A percentile compares a stretch with the other conserved stretches of the same genome.
Evolutionary conservation across 805 yeast species (phyloP).

Genomic region (Yamadazyma tumulicola): DNA sequence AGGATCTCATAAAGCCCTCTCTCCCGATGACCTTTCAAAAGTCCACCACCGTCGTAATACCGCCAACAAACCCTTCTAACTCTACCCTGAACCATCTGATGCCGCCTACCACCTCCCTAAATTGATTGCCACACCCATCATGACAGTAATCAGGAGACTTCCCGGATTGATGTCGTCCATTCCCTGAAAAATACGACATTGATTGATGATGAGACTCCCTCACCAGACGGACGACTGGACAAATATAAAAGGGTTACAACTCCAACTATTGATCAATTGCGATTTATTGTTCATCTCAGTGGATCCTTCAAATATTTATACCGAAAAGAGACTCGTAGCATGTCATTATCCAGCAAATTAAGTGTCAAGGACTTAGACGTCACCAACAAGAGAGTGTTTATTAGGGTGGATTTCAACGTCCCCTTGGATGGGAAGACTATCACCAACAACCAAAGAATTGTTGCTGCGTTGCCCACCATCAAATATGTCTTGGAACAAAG

Average conservation of each 20-base stretch:
- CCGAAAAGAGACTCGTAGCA: constrained; percentile 24
- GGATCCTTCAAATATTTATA: not conserved
- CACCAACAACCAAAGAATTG: constrained; percentile 99
- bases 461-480: constrained; percentile 98
- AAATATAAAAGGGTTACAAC: not conserved
- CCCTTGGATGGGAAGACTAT: constrained; percentile 94
- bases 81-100: too few relatives aligned
- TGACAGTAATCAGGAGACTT: too few relatives aligned
- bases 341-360: constrained; percentile 93
- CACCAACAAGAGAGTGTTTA: constrained; percentile 91
- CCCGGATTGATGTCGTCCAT: constrained; percentile 8
- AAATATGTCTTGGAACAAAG: constrained; percentile 87
- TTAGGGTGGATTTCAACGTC: constrained; percentile 96
- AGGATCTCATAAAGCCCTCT: too few relatives aligned
- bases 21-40: too few relatives aligned
- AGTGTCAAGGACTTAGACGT: constrained; percentile 89
- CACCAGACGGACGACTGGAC: constrained; percentile 15
- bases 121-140: too few relatives aligned
- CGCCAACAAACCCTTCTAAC: too few relatives aligned
- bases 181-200: constrained; percentile 1
- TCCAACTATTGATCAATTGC: too few relatives aligned
- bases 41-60: too few relatives aligned
- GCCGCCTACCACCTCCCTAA: too few relatives aligned
- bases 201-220: constrained; percentile 10
- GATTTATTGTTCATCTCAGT: not conserved